Conservation (phyloP, 2,329 filamentous ascomycete genomes). For the Colletotrichum camelliae region DNA sequence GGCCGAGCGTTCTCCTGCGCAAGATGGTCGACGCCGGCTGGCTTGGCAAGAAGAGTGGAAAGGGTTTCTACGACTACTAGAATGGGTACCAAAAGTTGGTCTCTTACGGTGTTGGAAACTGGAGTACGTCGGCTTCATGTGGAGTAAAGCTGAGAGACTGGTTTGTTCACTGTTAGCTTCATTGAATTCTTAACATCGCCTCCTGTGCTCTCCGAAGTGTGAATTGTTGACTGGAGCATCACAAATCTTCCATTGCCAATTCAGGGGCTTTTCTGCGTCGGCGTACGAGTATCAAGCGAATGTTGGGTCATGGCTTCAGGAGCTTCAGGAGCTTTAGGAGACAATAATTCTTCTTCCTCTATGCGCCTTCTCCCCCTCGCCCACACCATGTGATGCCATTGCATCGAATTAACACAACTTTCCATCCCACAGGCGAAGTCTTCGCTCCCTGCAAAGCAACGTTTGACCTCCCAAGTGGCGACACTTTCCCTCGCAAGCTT, state of each 20-base stretch:
- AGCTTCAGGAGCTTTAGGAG: neutral
- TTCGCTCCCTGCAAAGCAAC: rapidly evolving
- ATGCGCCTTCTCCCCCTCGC: neutral
- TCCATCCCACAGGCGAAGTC: neutral
- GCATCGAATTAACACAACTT: neutral
- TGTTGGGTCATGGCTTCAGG: rapidly evolving
- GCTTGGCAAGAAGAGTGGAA: slow-evolving; percentile 96
- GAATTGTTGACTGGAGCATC: neutral
- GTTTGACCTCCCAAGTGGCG: neutral
- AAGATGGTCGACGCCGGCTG: slow-evolving; percentile 99
- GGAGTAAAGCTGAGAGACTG: neutral
- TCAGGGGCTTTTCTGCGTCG: neutral
- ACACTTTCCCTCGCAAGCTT: neutral
- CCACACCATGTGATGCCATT: neutral
- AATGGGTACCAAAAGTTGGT: neutral
- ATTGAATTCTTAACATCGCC: neutral
- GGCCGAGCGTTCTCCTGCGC: slow-evolving; percentile 82
- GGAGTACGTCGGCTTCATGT: neutral
- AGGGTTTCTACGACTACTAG: slow-evolving; percentile 92
- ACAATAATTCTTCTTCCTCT: neutral
- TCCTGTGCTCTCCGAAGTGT: neutral
- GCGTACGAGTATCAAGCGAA: neutral
- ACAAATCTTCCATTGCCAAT: neutral
- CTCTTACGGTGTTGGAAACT: neutral
- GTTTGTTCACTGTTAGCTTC: neutral